Evolutionary conservation across 306 rosid genomes (phyloP).

Genomic region (Trichosanthes truncata): DNA sequence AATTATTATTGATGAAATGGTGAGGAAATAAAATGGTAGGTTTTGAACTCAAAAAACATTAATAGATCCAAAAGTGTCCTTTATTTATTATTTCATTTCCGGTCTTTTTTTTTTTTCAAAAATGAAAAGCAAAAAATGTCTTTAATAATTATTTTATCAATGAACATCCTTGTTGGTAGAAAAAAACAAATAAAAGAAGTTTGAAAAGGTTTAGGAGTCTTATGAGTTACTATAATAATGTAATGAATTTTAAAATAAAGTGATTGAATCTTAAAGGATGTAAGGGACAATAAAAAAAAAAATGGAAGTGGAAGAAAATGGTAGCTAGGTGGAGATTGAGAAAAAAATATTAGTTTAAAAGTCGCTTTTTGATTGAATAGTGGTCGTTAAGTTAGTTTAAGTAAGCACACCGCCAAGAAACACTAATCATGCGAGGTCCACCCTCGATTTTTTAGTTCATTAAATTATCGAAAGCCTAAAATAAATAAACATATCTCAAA

Average conservation of each 20-base stretch:
- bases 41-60: neutral
- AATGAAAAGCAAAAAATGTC: neutral
- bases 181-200: neutral
- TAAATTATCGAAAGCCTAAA: neutral
- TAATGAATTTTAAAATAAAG: neutral
- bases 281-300: neutral
- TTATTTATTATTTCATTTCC: neutral
- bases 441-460: neutral
- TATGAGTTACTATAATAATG: neutral
- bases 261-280: neutral
- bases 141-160: neutral
- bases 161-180: neutral
- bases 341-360: neutral
- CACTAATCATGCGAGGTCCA: neutral
- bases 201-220: neutral
- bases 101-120: neutral
- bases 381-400: slow-evolving; percentile 4
- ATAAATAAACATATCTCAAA: neutral
- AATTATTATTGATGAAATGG: neutral
- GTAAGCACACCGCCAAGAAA: neutral
- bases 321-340: neutral
- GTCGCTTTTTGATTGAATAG: neutral
- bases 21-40: neutral
- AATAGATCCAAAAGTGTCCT: neutral
- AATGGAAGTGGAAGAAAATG: neutral